Base-by-base conservation (phyloP, 202 grass and related monocot genomes). In the Eragrostis tef region DNA sequence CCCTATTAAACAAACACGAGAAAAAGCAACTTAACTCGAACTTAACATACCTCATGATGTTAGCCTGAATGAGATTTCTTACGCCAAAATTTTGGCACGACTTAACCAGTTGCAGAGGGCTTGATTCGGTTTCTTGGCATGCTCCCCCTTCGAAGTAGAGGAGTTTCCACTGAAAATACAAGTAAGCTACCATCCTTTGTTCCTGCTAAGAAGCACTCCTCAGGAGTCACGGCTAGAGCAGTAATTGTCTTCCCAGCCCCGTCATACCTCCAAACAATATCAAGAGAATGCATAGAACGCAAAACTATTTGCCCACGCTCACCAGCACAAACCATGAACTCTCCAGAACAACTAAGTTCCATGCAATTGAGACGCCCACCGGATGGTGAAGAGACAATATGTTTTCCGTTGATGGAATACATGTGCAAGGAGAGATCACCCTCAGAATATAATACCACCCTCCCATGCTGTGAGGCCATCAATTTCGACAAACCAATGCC, bases 381-480 rank as follows among this genome's bases (percentile, higher is more conserved):
- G 11, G 80, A 86, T 79, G 85, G 83, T 81, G 85, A 91, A 72
- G 90, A 94, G 73, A 90, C 88, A 75, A 98, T 88, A 84, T 88
- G 86, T 34, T 91, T 93, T 59, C 95, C 95, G 78, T 98, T 95
- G 67, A 98, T 95, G 44, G 92, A 98, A 86, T 91, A 94, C 90
- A 98, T 86, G 52, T 95, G 92, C 80, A 95, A 91, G 84, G 86
- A 85, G 48, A 88, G 80, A 78, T 93, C 92, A 73, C 78, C 83
- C 77, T 89, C 92, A 75, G 90, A 94, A 91, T 98, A 93, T 12
- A 98, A 79, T 67, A 95, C 92, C 57, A 98, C 67, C 79, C 87
- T 93, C 22, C 95, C 90, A 68, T 98, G 95, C 20, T 87, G 82
- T 64, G 95, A 93, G 61, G 89, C 90, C 25, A 98, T 76, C 75